These are phyloP conservation scores for Talaromyces sp. DNA, from an alignment of 2,329 filamentous ascomycete genomes.

Conservation along the genomic window DNA sequence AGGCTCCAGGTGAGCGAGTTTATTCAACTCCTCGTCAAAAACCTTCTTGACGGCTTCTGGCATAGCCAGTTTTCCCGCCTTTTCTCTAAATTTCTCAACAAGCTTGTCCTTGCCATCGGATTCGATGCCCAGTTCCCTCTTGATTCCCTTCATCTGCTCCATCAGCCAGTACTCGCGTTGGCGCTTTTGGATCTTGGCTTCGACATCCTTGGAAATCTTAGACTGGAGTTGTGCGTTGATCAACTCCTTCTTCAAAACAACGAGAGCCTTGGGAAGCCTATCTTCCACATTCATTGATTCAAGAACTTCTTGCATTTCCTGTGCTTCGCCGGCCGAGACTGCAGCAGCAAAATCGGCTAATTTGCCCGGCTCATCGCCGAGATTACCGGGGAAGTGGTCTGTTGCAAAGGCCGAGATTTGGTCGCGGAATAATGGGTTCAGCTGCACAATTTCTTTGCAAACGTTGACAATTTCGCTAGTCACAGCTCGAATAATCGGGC, in stretches of 20 bases:
- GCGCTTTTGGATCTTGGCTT: conserved; percentile 93
- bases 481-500: conserved; percentile 80
- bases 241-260: conserved; percentile 93
- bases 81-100: conserved; percentile 95
- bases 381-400: conserved; percentile 89
- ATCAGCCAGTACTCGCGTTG: conserved; percentile 98
- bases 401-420: conserved; percentile 97
- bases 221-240: conserved; percentile 97
- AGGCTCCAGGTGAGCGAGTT: conserved; percentile 89
- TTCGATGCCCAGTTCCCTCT: conserved; percentile 90
- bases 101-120: conserved; percentile 98
- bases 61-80: conserved; percentile 90
- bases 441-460: conserved; percentile 91
- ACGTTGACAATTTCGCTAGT: conserved; percentile 98
- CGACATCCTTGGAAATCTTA: conserved; percentile 97
- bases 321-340: conserved; percentile 87
- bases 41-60: conserved; percentile 94
- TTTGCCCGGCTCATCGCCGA: conserved; percentile 90
- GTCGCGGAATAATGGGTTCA: conserved; percentile 93
- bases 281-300: conserved; percentile 87
- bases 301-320: conserved; percentile 87
- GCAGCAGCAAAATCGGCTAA: conserved; percentile 95
- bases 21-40: conserved; percentile 97
- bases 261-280: conserved; percentile 82
- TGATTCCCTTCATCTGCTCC: conserved; percentile 99